Evolutionary conservation across 2,329 filamentous ascomycete species (phyloP), one percentile per base, ranked within the genome.

Genomic region (Cryphonectria radicalis): DNA sequence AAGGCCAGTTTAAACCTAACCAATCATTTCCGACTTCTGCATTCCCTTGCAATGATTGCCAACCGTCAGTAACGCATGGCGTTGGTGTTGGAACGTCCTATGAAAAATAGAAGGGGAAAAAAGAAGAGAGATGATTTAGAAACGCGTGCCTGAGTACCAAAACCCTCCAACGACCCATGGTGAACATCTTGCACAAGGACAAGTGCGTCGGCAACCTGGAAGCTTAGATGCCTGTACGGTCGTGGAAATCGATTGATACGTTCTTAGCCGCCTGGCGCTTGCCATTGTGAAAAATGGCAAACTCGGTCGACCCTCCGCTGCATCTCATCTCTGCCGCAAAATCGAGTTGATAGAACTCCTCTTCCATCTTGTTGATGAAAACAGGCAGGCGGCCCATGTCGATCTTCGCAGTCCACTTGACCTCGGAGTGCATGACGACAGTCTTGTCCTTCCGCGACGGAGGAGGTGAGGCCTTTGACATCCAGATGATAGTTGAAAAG

Each of bases 301-400:
- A 75, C 25, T 72, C 70, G 0, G 70, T 46, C 1, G 68, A 68
- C 2, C 73, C 72, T 0, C 68, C 73, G 10, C n/a, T 63, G 64
- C 68, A 73, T 0, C 60, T 70, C 74, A 76, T 76, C 57, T 74
- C 65, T 3, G 73, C 25, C 0, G 62, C 59, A 55, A 46, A 76
- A 0, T 67, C 8, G 0, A 77, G 40, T 2, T 57, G 2, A n/a
- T 60, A 63, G 55, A 65, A 75, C 0, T 69, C 37, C n/a, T 70
- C 69, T 0, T 66, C 66, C 0, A 68, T 1, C 0, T 42, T 28
- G 50, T 74, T 76, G 2, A 35, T 70, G 22, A 32, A 74, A 0
- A 59, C 40, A 0, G 64, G 68, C 1, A 77, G 60, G 0, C 65
- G 62, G 0, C 63, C 13, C 17, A 72, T 66, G 13, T 74, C 66